phyloP scores from a whole-genome alignment of 2,329 filamentous ascomycete genomes.

The Beauveria brongniartii region DNA sequence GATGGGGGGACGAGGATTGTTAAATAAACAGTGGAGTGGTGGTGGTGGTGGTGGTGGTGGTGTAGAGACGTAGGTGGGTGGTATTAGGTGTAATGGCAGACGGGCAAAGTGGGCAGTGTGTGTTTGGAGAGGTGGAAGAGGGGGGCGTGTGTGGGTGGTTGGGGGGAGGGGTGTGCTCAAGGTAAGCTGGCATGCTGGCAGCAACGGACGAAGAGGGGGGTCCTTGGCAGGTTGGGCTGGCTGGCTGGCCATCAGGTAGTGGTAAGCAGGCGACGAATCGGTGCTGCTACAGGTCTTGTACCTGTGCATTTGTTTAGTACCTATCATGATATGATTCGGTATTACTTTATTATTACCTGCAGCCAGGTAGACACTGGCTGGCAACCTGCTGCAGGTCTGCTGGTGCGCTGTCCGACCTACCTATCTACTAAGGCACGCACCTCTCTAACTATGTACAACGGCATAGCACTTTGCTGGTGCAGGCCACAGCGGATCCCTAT shows the following conservation, averaged over 20 bases:
- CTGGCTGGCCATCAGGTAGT: background rate
- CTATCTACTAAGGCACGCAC: too few species aligned
- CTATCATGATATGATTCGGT: too few species aligned
- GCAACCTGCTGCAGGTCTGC: background rate
- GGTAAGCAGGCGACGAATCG: background rate
- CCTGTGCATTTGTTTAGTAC: background rate
- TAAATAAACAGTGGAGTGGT: constrained; percentile 10
- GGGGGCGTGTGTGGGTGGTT: background rate
- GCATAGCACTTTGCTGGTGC: background rate
- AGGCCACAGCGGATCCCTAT: background rate
- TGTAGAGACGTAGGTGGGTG: background rate
- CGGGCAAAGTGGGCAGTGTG: background rate
- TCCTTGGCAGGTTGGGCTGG: background rate
- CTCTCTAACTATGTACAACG: too few species aligned
- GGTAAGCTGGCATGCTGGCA: background rate
- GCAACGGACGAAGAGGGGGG: background rate
- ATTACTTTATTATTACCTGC: too few species aligned
- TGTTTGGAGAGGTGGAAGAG: background rate
- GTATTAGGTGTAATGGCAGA: background rate
- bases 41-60: background rate
- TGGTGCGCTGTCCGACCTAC: background rate
- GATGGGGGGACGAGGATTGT: constrained; percentile 12
- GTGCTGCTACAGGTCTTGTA: background rate
- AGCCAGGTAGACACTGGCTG: background rate
- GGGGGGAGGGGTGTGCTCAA: background rate